Conservation (phyloP, 2,329 filamentous ascomycete species). For the Colletotrichum kahawae region DNA sequence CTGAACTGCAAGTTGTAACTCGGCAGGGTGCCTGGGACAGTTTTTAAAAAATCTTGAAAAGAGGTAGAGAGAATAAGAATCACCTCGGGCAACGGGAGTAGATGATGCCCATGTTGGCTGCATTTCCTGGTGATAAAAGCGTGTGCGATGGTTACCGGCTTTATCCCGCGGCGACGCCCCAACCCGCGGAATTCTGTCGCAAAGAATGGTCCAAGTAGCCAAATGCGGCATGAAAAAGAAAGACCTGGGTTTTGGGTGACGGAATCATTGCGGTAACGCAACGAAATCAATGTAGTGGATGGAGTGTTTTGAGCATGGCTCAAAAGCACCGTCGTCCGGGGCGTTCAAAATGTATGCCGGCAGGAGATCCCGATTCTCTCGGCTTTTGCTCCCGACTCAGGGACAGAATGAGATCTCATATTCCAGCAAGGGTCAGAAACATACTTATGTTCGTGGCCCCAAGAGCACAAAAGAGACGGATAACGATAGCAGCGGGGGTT, state of each 20-base stretch:
- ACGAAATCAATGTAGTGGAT: neutral
- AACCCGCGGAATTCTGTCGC: neutral
- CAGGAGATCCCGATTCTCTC: neutral
- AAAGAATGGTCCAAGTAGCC: neutral
- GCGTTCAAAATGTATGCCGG: neutral
- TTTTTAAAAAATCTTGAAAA: neutral
- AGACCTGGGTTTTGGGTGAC: neutral
- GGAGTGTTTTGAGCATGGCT: neutral
- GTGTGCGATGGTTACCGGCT: neutral
- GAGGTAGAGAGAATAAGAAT: neutral
- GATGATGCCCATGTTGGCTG: neutral
- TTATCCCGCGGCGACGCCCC: neutral
- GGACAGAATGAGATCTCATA: neutral
- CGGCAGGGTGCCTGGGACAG: accelerated
- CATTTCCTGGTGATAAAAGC: neutral
- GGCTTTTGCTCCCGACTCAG: neutral
- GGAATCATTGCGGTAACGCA: neutral
- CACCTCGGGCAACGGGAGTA: neutral
- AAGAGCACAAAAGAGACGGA: neutral
- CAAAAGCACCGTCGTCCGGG: neutral
- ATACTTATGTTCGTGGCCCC: neutral
- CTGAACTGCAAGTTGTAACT: neutral
- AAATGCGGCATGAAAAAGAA: neutral
- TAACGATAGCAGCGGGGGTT: neutral
- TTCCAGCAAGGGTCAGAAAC: neutral